Conservation (phyloP, 495 filamentous ascomycete genomes). For the Podospora didyma region DNA sequence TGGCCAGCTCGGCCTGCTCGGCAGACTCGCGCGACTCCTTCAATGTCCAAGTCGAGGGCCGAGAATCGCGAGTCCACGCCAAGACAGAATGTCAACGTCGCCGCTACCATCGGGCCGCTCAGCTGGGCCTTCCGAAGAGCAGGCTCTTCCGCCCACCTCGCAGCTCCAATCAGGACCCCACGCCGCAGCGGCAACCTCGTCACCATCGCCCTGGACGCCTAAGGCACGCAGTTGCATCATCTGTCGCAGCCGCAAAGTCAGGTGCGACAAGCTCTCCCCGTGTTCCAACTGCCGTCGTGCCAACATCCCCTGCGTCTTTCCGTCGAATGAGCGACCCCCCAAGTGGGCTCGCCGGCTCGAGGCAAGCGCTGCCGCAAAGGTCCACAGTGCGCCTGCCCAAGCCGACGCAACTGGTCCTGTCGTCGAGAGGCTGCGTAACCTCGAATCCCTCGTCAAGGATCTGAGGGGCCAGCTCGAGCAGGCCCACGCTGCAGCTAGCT, state of each 20-base stretch:
- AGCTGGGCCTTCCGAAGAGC: too few relatives aligned
- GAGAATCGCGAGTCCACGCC: too few relatives aligned
- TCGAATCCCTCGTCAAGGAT: conserved; percentile 55
- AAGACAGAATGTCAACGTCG: too few relatives aligned
- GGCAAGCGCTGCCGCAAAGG: conserved; percentile 16
- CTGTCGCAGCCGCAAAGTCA: conserved; percentile 49
- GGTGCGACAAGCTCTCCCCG: conserved; percentile 56
- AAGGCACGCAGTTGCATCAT: conserved; percentile 53
- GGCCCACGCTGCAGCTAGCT: background rate
- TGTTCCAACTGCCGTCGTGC: conserved; percentile 58
- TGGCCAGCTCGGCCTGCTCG: too few relatives aligned
- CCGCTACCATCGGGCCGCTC: too few relatives aligned
- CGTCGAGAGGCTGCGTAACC: conserved; percentile 48
- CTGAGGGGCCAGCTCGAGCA: conserved; percentile 49
- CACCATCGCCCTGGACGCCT: conserved; percentile 9
- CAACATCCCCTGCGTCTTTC: conserved; percentile 52
- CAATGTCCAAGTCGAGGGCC: too few relatives aligned
- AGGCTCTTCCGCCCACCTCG: too few relatives aligned
- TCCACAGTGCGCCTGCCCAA: conserved; percentile 9
- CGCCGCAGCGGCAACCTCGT: too few relatives aligned
- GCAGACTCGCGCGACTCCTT: too few relatives aligned
- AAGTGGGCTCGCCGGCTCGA: conserved; percentile 47
- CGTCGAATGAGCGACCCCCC: conserved; percentile 35
- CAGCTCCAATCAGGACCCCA: too few relatives aligned
- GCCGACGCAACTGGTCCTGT: conserved; percentile 29